Percentiles rank a stretch among this genome's conserved stretches.
Evolutionary conservation across 2,329 filamentous ascomycete genomes (phyloP).

Genomic region (Botryotinia calthae): DNA sequence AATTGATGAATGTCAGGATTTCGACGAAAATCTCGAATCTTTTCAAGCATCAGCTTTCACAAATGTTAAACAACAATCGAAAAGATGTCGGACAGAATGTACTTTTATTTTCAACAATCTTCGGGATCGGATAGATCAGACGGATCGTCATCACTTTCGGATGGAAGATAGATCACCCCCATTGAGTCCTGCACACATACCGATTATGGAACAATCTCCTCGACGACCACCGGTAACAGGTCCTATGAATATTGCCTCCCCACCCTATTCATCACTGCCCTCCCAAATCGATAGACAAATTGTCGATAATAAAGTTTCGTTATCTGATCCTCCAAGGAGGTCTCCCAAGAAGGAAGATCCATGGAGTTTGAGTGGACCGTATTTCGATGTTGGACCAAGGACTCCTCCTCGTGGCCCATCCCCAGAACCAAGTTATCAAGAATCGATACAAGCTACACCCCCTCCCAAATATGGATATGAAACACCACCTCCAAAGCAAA

Average conservation of each 20-base stretch:
- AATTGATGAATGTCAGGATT: conserved; percentile 33
- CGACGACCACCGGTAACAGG: background rate
- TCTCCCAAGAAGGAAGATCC: conserved; percentile 7
- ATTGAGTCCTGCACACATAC: conserved; percentile 13
- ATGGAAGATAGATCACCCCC: conserved; percentile 18
- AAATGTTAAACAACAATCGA: conserved; percentile 28
- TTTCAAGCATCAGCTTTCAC: conserved; percentile 32
- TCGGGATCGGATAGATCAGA: conserved; percentile 25
- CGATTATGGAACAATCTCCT: background rate
- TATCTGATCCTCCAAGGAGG: background rate
- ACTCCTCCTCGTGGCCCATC: conserved; percentile 23
- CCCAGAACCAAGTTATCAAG: conserved; percentile 10
- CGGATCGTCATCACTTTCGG: conserved; percentile 20
- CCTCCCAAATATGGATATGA: conserved; percentile 24
- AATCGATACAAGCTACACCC: conserved; percentile 11
- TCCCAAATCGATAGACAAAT: background rate
- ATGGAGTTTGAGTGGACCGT: conserved; percentile 20
- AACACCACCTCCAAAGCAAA: conserved; percentile 25
- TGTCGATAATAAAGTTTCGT: background rate
- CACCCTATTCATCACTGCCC: background rate
- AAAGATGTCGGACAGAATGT: conserved; percentile 32
- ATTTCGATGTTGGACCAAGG: conserved; percentile 23
- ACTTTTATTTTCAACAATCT: conserved; percentile 31
- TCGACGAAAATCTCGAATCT: conserved; percentile 33
- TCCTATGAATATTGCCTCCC: background rate